These are phyloP conservation scores for Phytophthora pluvialis DNA, from an alignment of 352 stramenopile species.

Conservation along the genomic window DNA sequence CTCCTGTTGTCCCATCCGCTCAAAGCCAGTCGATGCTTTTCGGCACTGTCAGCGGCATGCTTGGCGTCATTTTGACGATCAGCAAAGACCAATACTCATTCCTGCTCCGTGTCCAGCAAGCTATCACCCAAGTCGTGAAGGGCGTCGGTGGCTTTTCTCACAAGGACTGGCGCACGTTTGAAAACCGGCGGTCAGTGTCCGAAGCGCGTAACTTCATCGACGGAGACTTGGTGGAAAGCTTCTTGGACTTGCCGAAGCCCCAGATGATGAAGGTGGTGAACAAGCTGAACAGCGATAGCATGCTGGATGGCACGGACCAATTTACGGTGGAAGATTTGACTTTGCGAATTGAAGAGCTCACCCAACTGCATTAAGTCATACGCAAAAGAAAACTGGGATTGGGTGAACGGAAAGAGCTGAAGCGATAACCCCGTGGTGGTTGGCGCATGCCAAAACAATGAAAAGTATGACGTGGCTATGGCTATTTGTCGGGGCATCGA, in stretches of 20 bases:
- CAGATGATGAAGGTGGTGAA: slow-evolving; percentile 93
- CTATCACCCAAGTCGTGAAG: slow-evolving; percentile 89
- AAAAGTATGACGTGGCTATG: slow-evolving; percentile 2
- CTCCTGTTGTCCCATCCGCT: slow-evolving; percentile 10
- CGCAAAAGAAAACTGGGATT: neutral
- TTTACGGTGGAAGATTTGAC: slow-evolving; percentile 76
- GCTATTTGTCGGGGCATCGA: slow-evolving; percentile 8
- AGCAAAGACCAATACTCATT: slow-evolving; percentile 93
- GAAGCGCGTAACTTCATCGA: slow-evolving; percentile 96
- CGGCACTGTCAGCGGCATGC: slow-evolving; percentile 96
- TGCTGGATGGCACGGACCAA: slow-evolving; percentile 65
- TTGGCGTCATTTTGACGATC: slow-evolving; percentile 93
- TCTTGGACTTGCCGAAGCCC: slow-evolving; percentile 92
- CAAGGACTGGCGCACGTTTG: slow-evolving; percentile 93
- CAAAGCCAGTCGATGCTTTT: slow-evolving; percentile 87
- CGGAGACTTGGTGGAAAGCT: slow-evolving; percentile 95
- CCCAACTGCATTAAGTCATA: slow-evolving; percentile 68
- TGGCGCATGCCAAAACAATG: neutral
- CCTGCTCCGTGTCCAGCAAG: slow-evolving; percentile 89
- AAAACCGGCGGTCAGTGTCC: slow-evolving; percentile 84
- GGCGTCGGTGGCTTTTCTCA: slow-evolving; percentile 94
- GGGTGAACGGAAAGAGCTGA: slow-evolving; percentile 7
- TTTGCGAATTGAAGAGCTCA: slow-evolving; percentile 77
- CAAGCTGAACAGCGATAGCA: slow-evolving; percentile 90
- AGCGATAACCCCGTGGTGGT: neutral